Conservation (phyloP, 2,329 filamentous ascomycete genomes). For the Nannizziopsis barbatae region DNA sequence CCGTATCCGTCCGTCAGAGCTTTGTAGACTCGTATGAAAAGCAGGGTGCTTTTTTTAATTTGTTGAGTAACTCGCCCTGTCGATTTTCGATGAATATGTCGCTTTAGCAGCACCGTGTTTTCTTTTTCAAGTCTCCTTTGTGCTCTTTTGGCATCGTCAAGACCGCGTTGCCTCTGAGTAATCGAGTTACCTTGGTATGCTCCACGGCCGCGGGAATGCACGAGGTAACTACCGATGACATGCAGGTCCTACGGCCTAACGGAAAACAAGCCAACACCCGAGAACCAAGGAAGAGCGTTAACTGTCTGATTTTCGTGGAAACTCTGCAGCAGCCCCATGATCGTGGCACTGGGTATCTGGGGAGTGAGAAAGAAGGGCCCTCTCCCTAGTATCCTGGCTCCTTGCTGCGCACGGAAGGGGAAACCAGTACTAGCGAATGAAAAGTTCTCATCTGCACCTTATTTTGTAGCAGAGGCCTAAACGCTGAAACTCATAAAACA, state of each 20-base stretch:
- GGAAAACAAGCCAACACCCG: constrained; percentile 1
- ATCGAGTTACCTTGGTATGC: background rate
- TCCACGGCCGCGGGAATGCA: constrained; percentile 12
- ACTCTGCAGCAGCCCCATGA: background rate
- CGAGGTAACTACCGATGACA: constrained; percentile 14
- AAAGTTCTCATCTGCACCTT: background rate
- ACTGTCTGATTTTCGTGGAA: background rate
- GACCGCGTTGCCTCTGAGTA: no score
- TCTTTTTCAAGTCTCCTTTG: background rate
- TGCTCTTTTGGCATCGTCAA: background rate
- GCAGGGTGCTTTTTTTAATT: no score
- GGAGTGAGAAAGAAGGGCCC: no score
- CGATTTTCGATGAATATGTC: background rate
- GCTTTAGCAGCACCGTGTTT: background rate
- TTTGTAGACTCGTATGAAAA: background rate
- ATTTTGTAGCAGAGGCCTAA: constrained; percentile 1
- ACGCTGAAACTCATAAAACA: background rate
- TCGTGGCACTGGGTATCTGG: constrained; percentile 3
- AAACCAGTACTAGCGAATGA: background rate
- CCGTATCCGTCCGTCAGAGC: constrained; percentile 1
- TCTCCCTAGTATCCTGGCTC: background rate
- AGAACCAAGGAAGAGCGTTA: background rate
- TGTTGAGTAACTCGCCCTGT: no score
- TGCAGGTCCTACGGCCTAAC: constrained; percentile 12
- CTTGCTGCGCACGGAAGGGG: background rate